Conservation (phyloP, 441 rosid genomes). For the Biscutella laevigata region DNA sequence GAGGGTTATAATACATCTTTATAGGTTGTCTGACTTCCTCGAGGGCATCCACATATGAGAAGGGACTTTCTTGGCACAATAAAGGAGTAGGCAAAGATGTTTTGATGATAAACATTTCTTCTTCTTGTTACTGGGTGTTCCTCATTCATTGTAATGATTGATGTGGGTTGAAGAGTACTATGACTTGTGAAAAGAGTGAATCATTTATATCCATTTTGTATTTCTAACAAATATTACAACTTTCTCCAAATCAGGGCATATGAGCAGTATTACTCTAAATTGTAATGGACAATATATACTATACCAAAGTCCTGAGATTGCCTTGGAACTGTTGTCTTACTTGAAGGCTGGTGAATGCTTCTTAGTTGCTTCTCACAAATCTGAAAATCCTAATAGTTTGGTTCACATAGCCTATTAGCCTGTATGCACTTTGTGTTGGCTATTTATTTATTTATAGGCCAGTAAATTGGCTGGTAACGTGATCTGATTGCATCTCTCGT, state of each 20-base stretch:
- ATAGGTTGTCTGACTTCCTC: constrained; percentile 72
- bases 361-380: neutral
- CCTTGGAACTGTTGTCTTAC: neutral
- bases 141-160: constrained; percentile 8
- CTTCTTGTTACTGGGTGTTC: neutral
- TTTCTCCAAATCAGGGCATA: neutral
- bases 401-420: neutral
- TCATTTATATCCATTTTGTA: neutral
- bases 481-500: neutral
- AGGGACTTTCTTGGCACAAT: constrained; percentile 5
- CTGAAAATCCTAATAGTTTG: neutral
- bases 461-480: neutral
- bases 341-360: neutral
- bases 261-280: neutral
- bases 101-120: neutral
- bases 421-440: neutral
- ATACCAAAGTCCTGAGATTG: neutral
- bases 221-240: neutral
- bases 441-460: neutral
- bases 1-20: neutral
- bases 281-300: neutral
- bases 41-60: constrained; percentile 41
- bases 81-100: constrained; percentile 9
- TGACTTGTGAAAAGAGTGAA: neutral
- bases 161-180: constrained; percentile 6